Evolutionary conservation across 441 rosid genomes (phyloP), one percentile per base, ranked within the genome.

Genomic region (Gossypium davidsonii): DNA sequence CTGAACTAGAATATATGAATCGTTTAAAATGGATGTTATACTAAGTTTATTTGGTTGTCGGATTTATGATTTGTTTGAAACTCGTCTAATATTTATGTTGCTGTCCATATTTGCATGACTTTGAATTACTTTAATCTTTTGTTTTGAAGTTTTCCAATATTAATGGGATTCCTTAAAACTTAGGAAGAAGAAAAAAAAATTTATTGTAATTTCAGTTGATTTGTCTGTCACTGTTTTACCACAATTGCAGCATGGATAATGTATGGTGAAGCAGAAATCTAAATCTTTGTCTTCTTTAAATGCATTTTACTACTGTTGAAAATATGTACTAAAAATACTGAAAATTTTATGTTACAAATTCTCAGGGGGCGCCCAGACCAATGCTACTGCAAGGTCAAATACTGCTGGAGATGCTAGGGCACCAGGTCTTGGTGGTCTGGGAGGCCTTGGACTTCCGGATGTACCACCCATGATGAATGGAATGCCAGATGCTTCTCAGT

Each of bases 401-500:
- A 67, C 85, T 59, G 76, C 79, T 17, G 85, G 80, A 46, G 85
- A 80, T 72, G 68, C 75, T 2, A 79, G 85, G 70, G 67, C 83
- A 69, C 78, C 86, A 58, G 82, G 83, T 71, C 74, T 80, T 67
- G 86, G 77, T 34, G 84, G 82, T 0, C 74, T 83, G 25, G 86
- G 84, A 71, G 87, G 85, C 63, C 79, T 82, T 28, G 90, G 87
- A 51, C 66, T 72, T 56, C 81, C 89, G 52, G 88, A 82, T 68
- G 75, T 78, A 82, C 83, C 83, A 28, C 74, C 79, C 48, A 76
- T 85, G 80, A 74, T 85, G 58, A 73, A 70, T 23, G 83, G 82
- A 20, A 77, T 81, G 77, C 88, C 86, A 37, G 90, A 86, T 80
- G 84, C 83, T 72, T 74, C 90, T 42, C 85, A 77, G 14, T 25